Evolutionary conservation across 352 stramenopile species (phyloP).

Genomic region (Elongisporangium senticosum): DNA sequence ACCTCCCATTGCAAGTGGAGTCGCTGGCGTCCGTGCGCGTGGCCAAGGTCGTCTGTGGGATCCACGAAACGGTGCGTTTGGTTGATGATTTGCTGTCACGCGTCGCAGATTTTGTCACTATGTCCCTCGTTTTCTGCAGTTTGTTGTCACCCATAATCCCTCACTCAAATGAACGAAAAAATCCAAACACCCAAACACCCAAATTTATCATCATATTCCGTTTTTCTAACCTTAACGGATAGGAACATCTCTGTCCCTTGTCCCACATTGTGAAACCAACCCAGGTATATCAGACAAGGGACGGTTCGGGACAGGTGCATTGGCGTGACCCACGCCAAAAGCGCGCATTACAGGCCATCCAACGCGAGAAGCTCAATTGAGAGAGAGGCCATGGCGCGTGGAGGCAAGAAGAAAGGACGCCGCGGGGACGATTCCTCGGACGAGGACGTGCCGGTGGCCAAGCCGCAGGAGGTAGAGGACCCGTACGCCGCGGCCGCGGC

Average conservation of each 20-base stretch:
- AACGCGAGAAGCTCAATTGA: constrained; percentile 1
- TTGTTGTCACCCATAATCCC: constrained; percentile 41
- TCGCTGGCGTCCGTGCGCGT: constrained; percentile 55
- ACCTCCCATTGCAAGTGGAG: constrained; percentile 36
- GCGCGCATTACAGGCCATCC: neutral
- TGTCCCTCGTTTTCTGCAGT: constrained; percentile 18
- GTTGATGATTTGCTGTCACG: constrained; percentile 5
- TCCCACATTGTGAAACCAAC: neutral
- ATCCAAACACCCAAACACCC: neutral
- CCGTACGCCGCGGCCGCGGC: constrained; percentile 17
- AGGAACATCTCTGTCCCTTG: neutral
- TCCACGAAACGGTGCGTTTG: constrained; percentile 48
- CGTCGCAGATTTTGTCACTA: constrained; percentile 5
- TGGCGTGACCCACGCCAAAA: neutral
- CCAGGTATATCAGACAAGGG: neutral
- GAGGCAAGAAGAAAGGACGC: constrained; percentile 79
- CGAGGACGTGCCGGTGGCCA: constrained; percentile 34
- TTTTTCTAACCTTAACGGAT: neutral
- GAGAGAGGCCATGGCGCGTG: constrained; percentile 40
- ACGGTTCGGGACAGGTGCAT: neutral
- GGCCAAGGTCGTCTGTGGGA: constrained; percentile 42
- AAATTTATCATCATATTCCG: neutral
- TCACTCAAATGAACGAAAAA: constrained; percentile 11
- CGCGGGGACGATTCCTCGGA: constrained; percentile 70
- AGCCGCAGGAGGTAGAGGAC: constrained; percentile 13